Evolutionary conservation across 371 early-diverging fungal species (phyloP), one percentile per base, ranked within the genome.

Genomic region (Rhizopus arrhizus): DNA sequence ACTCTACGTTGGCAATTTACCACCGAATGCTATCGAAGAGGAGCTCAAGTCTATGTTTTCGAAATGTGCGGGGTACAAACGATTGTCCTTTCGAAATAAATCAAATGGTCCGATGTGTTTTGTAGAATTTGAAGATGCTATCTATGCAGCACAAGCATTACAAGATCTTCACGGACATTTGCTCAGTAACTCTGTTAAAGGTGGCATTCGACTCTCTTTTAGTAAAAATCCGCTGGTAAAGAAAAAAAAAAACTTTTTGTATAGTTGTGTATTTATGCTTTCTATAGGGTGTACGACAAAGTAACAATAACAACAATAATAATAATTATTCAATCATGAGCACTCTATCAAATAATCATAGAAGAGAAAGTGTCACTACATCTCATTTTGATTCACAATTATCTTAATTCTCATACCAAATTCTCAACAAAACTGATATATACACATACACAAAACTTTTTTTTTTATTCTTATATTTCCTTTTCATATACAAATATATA

Each of bases 31-130:
- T 8, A 77, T 76, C 28, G 94, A 93, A 70, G 91, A 91, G 3
- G 95, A 95, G 69, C 80, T 95, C 51, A 81, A 86, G 29, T 68
- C 74, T 35, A 60, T 94, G 59, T 95, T 95, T 73, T 77, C 81
- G 16, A 72, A 72, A 12, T 87, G 89, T 61, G 71, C 80, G 29
- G 96, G 96, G 5, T 95, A 88, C 83, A 87, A 89, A 59, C 83
- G 95, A 36, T 73, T 95, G 65, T 89, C 89, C 51, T 94, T 91
- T 83, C 81, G 88, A 34, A 82, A 85, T 41, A 89, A 95, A 53
- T 76, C 87, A 11, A 81, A 81, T 48, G 94, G 95, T 0, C 95
- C 95, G 11, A 95, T 94, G 92, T 95, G 95, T 75, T 88, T 88
- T 83, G 88, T 86, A 28, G 89, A 95, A 82, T 95, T 95, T 85